A percentile compares a stretch with the other conserved stretches of the same genome.
Conservation (phyloP, 495 filamentous ascomycete species). For the Aspergillus kassunensis region DNA sequence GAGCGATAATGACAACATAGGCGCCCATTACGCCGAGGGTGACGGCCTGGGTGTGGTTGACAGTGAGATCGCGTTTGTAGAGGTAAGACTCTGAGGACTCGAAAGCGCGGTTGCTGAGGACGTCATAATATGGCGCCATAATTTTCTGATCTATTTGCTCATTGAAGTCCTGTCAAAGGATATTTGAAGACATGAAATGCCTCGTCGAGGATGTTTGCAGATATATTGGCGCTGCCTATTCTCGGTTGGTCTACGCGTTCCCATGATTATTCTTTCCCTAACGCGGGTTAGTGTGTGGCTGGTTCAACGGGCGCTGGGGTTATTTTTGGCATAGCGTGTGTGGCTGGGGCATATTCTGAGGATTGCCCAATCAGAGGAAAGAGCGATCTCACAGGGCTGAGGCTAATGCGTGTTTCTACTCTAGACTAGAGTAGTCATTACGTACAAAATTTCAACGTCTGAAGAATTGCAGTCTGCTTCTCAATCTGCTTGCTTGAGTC, state of each 20-base stretch:
- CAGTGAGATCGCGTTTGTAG: constrained; percentile 52
- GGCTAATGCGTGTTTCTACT: not conserved
- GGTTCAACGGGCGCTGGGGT: not conserved
- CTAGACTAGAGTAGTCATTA: too few species aligned
- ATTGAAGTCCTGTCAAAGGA: not conserved
- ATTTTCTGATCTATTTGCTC: constrained; percentile 9
- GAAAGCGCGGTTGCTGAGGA: constrained; percentile 21
- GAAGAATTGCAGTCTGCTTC: too few species aligned
- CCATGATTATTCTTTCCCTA: constrained; percentile 17
- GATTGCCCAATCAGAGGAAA: not conserved
- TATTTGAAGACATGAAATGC: not conserved
- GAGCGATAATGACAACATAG: constrained; percentile 69
- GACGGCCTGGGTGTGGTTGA: constrained; percentile 67
- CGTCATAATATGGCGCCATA: constrained; percentile 33
- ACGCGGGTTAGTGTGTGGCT: constrained; percentile 13
- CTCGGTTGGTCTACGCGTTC: constrained; percentile 17
- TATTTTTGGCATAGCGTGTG: constrained; percentile 19
- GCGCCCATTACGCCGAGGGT: constrained; percentile 66
- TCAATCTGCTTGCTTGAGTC: too few species aligned
- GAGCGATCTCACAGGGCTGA: constrained; percentile 6
- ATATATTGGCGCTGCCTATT: constrained; percentile 10
- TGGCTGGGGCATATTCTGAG: constrained; percentile 7
- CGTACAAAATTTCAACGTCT: too few species aligned
- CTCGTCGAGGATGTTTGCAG: not conserved
- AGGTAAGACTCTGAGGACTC: constrained; percentile 29